Evolutionary conservation across 2,329 filamentous ascomycete species (phyloP), one percentile per base, ranked within the genome.

Genomic region (Blastomyces gilchristii): DNA sequence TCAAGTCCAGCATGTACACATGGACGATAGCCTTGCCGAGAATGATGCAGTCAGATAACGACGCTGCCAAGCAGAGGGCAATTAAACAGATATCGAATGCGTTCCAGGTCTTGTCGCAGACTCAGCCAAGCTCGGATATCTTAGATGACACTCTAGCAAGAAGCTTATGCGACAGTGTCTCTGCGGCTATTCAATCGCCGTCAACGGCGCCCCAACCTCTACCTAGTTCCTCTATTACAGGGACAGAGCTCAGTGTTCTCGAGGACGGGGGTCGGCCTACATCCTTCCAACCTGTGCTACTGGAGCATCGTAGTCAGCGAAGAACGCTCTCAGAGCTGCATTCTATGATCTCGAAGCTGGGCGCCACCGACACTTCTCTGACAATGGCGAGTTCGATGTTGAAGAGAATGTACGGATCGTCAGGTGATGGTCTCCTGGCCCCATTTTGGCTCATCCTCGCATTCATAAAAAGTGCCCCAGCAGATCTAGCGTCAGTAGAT

Each of bases 21-120:
- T 97, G 92, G 91, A 83, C 92, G 31, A 84, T 85, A 2, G 87
- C 90, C 50, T 82, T 99, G 22, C 87, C 93, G 5, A 84, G 91
- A 18, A 76, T 90, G 16, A 92, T 97, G 85, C 90, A 93, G 72
- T 85, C 86, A 9, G 88, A 86, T 67, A 91, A 97, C 69, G 91
- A 96, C 68, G 81, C 81, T n/a, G 79, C 82, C 37, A 96, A 95
- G 72, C 82, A 85, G 65, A 82, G 83, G 62, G 85, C 87, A 1
- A 82, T 97, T 34, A 82, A 83, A 37, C 90, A 93, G 66, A 82
- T 99, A n/a, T 84, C 87, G 16, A 87, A 86, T 58, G 86, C 89
- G 0, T 86, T 90, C 61, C 80, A 83, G 39, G 73, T 93, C 8
- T 77, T 94, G 25, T 82, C 82, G 22, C 79, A 82, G 4, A 78